Conservation (phyloP, 2,329 filamentous ascomycete genomes). For the Phyllosticta citriasiana region DNA sequence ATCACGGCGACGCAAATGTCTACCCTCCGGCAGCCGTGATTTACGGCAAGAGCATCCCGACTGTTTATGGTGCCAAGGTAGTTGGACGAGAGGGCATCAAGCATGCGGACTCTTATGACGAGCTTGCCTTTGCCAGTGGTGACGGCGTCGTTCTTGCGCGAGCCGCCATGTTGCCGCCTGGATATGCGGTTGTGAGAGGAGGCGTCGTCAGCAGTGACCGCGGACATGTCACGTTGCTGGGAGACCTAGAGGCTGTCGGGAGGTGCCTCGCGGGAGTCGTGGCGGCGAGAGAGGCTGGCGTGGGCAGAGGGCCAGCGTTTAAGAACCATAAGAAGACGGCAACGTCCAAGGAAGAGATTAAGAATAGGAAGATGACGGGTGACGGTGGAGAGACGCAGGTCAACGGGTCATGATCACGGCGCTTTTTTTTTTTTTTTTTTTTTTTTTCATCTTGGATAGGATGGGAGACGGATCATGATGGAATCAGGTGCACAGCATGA, state of each 20-base stretch:
- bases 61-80: conserved; percentile 73
- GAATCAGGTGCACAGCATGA: not conserved
- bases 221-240: conserved; percentile 79
- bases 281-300: conserved; percentile 58
- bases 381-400: not conserved
- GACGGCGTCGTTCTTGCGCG: conserved; percentile 82
- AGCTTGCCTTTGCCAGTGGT: conserved; percentile 75
- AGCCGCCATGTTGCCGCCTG: conserved; percentile 74
- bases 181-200: conserved; percentile 63
- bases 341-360: not conserved
- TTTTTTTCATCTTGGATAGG: no score
- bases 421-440: not conserved
- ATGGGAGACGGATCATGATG: not conserved
- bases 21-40: conserved; percentile 79
- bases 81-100: conserved; percentile 62
- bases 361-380: not conserved
- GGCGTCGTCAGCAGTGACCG: conserved; percentile 71
- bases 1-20: conserved; percentile 52
- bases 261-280: conserved; percentile 60
- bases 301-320: conserved; percentile 48
- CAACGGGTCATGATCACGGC: not conserved
- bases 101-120: conserved; percentile 69
- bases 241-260: conserved; percentile 74
- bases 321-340: conserved; percentile 1
- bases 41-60: conserved; percentile 80